Evolutionary conservation across 2,329 filamentous ascomycete species (phyloP).

Genomic region (Arthroderma uncinatum): DNA sequence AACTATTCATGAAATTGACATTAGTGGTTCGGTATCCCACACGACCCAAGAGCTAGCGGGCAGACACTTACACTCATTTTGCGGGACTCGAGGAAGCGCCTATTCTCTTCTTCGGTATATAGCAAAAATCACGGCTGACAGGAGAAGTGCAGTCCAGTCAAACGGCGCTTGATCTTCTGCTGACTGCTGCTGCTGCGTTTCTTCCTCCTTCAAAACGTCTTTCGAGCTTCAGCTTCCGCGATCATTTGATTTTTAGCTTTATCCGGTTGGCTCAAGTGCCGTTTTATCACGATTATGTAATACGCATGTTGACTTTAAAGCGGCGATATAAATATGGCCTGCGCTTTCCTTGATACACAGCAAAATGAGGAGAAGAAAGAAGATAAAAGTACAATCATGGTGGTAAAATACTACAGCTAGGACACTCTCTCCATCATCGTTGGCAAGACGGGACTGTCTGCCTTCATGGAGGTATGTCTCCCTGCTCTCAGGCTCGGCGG

Average conservation of each 20-base stretch:
- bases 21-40: background rate
- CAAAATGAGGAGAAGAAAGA: background rate
- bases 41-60: background rate
- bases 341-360: background rate
- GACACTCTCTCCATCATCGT: background rate
- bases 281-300: background rate
- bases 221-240: conserved; percentile 4
- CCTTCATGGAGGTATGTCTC: background rate
- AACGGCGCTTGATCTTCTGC: background rate
- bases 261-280: background rate
- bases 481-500: conserved; percentile 48
- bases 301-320: background rate
- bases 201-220: background rate
- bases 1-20: conserved; percentile 42
- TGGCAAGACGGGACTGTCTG: background rate
- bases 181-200: background rate
- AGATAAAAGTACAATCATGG: background rate
- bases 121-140: too few relatives aligned
- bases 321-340: background rate
- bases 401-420: background rate
- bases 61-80: conserved; percentile 3
- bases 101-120: background rate
- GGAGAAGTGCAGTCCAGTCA: background rate
- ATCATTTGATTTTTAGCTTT: background rate
- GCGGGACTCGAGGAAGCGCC: background rate